Base-by-base conservation (phyloP, 495 filamentous ascomycete genomes). In the Mytilinidion resinicola region DNA sequence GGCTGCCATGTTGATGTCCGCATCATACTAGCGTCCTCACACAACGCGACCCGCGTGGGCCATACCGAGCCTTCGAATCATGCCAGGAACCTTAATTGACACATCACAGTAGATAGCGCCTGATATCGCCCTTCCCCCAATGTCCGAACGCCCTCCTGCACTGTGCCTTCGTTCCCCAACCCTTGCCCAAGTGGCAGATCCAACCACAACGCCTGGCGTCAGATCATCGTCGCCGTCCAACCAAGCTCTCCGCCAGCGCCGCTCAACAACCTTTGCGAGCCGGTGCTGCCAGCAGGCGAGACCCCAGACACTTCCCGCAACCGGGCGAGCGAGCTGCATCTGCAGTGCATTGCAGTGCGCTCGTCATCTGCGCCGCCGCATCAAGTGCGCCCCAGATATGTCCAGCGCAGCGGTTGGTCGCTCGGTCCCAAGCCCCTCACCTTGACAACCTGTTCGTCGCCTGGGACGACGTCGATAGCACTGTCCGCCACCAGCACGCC, bases 401-500 rank as follows among this genome's bases (percentile, higher is more conserved):
- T 69, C 70, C 70, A 73, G 57, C 55, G 50, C 51, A 73, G 58
- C 33, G 58, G 59, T 50, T 55, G 25, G 57, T 69, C 69, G 43
- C 44, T 44, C 17, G 25, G 25, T n/a, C 39, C 65, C 21, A 73
- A 54, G 0, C 67, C 66, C 58, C 44, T 65, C 50, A 72, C 70
- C 47, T 33, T 61, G 48, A 73, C 52, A 35, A 67, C 57, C 57
- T 72, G 71, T 54, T 72, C 70, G 47, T 73, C 71, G 5, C 70
- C 71, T 20, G 71, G 71, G 25, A 71, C 70, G n/a, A 73, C 62
- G 56, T 73, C 71, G 25, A 73, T 61, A 33, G 68, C 68, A 44
- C 70, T 72, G 56, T 73, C 71, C 33, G 66, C 30, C 4, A 73
- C 60, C 9, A 70, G 64, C 52, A 73, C 68, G 34, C 71, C 71